Evolutionary conservation across 2,329 filamentous ascomycete species (phyloP), one percentile per base, ranked within the genome.

Genomic region (Gnomoniopsis smithogilvyi): DNA sequence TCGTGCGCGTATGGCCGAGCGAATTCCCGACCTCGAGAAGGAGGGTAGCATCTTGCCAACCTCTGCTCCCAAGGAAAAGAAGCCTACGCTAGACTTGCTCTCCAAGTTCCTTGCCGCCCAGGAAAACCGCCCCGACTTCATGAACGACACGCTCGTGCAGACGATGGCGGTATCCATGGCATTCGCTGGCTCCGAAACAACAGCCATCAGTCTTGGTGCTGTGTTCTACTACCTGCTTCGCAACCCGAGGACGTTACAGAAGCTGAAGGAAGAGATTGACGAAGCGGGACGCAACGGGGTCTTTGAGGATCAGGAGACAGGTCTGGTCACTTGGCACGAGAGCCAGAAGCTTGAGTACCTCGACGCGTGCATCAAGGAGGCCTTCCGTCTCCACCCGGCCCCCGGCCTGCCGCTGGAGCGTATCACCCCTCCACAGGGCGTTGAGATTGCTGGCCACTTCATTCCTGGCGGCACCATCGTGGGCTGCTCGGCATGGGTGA

Each of bases 401-500:
- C 81, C 88, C 0, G 90, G 89, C 0, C 75, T 93, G 6, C 85
- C 87, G 0, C 77, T 94, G 47, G 90, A 94, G 72, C 82, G 91
- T 61, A 77, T 93, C 49, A 77, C 84, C 87, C 4, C 90, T 93
- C 75, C 84, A 90, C 14, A 81, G 21, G 89, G 89, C 11, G 78
- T 80, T 24, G 82, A 86, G 47, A 87, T 92, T 54, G 80, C 81
- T 1, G 88, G 86, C 1, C 71, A 78, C 17, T 82, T 80, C 58
- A 77, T 93, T 30, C 82, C 82, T 3, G 89, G 85, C 1, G 89
- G 89, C 7, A 91, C 89, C 0, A 87, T 90, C 60, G 88, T 92
- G 0, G 90, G 90, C 7, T 89, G 85, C 68, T 91, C 85, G 54
- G 84, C 89, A 0, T 92, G 89, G 89, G 84, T 92, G 17, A 77